Conservation (phyloP, 169 alveolate genomes). For the Babesia ovata region DNA sequence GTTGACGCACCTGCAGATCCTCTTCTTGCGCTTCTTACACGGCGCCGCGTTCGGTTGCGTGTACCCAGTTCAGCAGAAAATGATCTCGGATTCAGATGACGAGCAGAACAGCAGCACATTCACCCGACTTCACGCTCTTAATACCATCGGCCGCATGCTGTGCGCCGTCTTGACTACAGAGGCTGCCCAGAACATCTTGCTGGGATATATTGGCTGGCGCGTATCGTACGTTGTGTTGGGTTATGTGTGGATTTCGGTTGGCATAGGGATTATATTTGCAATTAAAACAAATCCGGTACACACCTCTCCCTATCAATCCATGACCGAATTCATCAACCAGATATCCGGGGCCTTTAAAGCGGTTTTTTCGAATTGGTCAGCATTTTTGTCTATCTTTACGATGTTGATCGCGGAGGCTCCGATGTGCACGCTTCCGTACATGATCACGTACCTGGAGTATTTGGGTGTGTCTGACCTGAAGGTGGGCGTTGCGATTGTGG, state of each 20-base stretch:
- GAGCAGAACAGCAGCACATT: not conserved
- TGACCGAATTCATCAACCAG: constrained; percentile 8
- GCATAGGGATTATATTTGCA: not conserved
- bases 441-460: constrained; percentile 88
- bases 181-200: not conserved
- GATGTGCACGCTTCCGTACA: constrained; percentile 86
- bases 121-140: constrained; percentile 9
- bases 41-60: constrained; percentile 42
- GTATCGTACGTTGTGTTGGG: constrained; percentile 9
- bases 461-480: constrained; percentile 83
- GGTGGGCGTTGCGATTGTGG: constrained; percentile 85
- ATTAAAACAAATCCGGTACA: not conserved
- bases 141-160: constrained; percentile 20
- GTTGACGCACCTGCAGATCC: constrained; percentile 6
- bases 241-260: not conserved
- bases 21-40: constrained; percentile 28
- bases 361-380: not conserved
- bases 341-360: not conserved
- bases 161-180: constrained; percentile 2
- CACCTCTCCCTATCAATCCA: not conserved
- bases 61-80: constrained; percentile 26
- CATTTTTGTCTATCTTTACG: constrained; percentile 16
- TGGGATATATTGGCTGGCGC: constrained; percentile 41
- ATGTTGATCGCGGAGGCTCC: constrained; percentile 87
- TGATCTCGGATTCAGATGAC: constrained; percentile 3